Conservation (phyloP, 2,329 filamentous ascomycete species). For the Stagonosporopsis cucurbitacearum region DNA sequence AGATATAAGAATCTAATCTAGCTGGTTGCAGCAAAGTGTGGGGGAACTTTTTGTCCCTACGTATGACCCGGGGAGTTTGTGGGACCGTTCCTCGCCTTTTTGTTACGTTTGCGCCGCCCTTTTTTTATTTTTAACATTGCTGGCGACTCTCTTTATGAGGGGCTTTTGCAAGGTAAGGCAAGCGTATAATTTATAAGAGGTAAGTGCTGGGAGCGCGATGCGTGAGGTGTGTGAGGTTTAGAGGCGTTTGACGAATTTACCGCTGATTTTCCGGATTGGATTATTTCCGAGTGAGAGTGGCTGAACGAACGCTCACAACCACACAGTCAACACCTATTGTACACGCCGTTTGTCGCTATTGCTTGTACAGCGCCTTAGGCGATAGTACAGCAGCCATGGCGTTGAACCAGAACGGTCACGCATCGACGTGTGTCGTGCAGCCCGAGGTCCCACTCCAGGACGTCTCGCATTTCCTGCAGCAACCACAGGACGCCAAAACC, state of each 20-base stretch:
- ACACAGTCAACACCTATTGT: no score
- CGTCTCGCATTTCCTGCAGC: slow-evolving; percentile 29
- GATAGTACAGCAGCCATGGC: slow-evolving; percentile 26
- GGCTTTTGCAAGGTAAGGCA: no score
- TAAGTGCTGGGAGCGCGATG: not conserved
- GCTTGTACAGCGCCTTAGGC: not conserved
- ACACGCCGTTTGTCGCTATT: not conserved
- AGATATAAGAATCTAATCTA: not conserved
- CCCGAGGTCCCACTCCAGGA: slow-evolving; percentile 41
- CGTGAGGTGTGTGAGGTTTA: not conserved
- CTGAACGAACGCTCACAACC: no score
- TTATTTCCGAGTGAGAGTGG: not conserved
- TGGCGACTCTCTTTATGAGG: no score
- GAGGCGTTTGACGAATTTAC: not conserved
- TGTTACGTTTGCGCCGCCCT: not conserved
- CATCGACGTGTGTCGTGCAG: slow-evolving; percentile 46
- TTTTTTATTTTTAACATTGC: no score
- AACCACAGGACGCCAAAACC: slow-evolving; percentile 30
- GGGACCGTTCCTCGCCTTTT: no score
- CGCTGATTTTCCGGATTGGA: not conserved
- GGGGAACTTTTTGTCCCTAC: no score
- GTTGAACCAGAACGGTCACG: slow-evolving; percentile 37
- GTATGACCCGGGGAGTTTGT: no score
- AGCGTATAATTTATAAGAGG: not conserved
- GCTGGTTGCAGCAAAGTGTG: slow-evolving; percentile 6